Evolutionary conservation across 225 moss, liverwort and hornwort species (phyloP).

Genomic region (Anthoceros angustus): DNA sequence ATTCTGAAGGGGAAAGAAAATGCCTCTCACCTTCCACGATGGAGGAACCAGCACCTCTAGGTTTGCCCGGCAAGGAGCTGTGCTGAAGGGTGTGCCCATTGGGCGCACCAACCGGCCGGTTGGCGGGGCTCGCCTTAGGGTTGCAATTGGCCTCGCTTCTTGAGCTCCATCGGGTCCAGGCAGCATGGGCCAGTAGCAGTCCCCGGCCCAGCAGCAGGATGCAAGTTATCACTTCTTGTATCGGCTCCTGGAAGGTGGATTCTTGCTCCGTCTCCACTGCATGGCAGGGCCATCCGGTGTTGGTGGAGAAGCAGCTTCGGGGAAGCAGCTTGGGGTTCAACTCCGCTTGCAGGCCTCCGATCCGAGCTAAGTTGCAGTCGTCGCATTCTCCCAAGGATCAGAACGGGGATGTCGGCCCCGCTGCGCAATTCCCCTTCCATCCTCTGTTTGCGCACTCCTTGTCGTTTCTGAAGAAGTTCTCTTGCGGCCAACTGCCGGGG

Average conservation of each 20-base stretch:
- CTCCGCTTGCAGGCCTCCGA: not conserved
- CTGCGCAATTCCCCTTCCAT: not conserved
- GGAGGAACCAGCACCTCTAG: no score
- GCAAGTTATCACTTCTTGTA: not conserved
- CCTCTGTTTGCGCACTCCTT: not conserved
- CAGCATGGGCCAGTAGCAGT: not conserved
- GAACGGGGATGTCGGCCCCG: not conserved
- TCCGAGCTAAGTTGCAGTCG: constrained; percentile 1
- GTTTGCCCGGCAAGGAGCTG: no score
- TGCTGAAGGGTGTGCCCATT: no score
- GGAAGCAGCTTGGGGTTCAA: not conserved
- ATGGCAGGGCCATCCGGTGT: not conserved
- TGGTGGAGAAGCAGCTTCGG: not conserved
- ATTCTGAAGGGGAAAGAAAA: no score
- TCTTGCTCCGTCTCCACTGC: not conserved
- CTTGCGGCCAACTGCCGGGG: not conserved
- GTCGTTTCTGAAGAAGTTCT: not conserved
- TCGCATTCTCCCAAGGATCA: constrained; percentile 2
- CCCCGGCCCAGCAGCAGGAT: not conserved
- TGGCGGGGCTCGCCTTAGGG: no score
- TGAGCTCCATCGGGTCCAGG: no score
- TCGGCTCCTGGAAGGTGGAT: constrained; percentile 1
- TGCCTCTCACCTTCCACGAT: no score
- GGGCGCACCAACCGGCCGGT: no score
- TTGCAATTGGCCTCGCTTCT: no score